Evolutionary conservation across 2,329 filamentous ascomycete genomes (phyloP).

Genomic region (Xylaria sp.): DNA sequence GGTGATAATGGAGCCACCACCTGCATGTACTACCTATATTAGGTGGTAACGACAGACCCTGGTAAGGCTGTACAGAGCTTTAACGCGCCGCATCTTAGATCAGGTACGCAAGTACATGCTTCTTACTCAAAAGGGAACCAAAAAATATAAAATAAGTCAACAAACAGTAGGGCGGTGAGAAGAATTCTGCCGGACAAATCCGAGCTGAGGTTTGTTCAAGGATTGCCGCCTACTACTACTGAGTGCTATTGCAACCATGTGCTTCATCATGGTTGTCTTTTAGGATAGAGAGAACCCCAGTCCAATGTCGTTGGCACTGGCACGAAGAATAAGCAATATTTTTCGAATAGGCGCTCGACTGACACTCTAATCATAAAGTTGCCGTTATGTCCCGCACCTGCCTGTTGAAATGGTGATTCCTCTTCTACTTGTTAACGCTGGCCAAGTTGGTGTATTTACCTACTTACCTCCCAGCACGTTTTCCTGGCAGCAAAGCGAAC

Average conservation of each 20-base stretch:
- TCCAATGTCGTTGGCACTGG: neutral
- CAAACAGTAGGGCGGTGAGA: constrained; percentile 36
- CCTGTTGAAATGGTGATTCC: constrained; percentile 12
- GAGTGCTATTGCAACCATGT: neutral
- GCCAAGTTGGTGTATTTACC: constrained; percentile 21
- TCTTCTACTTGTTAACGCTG: neutral
- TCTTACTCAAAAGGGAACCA: neutral
- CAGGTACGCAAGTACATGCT: neutral
- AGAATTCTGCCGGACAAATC: constrained; percentile 36
- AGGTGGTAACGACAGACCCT: neutral
- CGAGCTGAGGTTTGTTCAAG: constrained; percentile 20
- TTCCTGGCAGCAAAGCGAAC: constrained; percentile 8
- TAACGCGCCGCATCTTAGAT: neutral
- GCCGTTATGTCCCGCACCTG: neutral
- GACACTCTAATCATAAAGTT: neutral
- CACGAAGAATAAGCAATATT: neutral
- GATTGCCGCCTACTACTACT: constrained; percentile 9
- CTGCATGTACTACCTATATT: neutral
- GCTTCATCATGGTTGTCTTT: neutral
- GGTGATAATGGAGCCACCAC: too few species aligned
- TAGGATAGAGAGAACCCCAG: neutral
- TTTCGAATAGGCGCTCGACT: neutral
- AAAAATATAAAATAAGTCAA: constrained; percentile 33
- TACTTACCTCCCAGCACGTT: neutral
- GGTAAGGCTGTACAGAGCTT: neutral